Evolutionary conservation across 1,284 basidiomycete species (phyloP), one percentile per base, ranked within the genome.

Genomic region (Meripilus lineatus): DNA sequence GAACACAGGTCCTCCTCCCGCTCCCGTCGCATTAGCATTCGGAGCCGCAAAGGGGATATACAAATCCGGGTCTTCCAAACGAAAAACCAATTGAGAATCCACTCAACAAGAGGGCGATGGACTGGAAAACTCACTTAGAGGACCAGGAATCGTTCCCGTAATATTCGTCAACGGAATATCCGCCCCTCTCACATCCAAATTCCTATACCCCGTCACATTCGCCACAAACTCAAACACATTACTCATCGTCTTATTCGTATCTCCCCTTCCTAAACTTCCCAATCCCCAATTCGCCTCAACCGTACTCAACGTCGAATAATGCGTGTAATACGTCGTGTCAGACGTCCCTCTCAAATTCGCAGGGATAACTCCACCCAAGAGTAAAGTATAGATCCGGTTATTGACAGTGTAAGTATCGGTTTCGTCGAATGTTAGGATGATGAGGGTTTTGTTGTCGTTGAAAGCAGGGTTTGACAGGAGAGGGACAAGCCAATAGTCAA

Each of bases 211-310:
- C 2, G 69, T 67, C 1, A 45, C 38, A 21, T 63, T 53, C 8
- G 77, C 73, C 38, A 77, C 71, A 42, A 73, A 58, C 34, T 58
- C 44, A 58, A 69, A 69, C 49, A 79, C 77, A 55, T 79, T 79
- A 50, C 64, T 57, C 48, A 74, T 45, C 18, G 65, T 66, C 35
- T 62, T 60, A 63, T 76, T 74, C 15, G 70, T 67, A 57, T 81
- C 79, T 32, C 68, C 66, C 37, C 79, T 73, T 23, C 80, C 79
- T 18, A 83, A 75, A 18, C 72, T 74, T 40, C 69, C 70, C 18
- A 84, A 71, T 24, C 64, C 62, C 79, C 81, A 86, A 68, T 86
- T 86, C 38, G 72, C 70, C 64, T 84, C 61, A 21, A 83, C 74
- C 4, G 80, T 78, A 14, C 74, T 72, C 38, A 86, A 58, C 36